Conservation (phyloP, 2,329 filamentous ascomycete genomes). For the Verticillium zaregamsianum region DNA sequence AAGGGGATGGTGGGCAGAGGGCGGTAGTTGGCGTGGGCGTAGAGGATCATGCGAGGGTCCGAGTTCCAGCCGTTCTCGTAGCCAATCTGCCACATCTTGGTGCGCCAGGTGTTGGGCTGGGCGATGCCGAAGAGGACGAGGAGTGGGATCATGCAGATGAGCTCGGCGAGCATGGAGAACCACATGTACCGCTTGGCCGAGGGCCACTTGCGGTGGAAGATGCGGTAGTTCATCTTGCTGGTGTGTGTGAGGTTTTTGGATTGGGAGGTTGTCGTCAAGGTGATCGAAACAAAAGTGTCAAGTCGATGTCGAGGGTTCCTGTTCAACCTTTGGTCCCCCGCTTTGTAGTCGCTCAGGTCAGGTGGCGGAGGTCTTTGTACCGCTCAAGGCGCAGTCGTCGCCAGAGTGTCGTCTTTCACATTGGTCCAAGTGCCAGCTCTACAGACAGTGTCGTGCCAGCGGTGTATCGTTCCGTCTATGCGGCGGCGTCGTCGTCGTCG, state of each 20-base stretch:
- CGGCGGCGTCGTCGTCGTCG: conserved; percentile 5
- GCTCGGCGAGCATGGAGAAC: conserved; percentile 62
- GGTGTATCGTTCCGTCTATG: not conserved
- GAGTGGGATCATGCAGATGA: conserved; percentile 58
- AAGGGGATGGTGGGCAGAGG: conserved; percentile 59
- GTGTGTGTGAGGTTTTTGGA: not conserved
- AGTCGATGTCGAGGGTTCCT: not conserved
- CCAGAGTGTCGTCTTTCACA: not conserved
- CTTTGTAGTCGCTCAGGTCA: not conserved
- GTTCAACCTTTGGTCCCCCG: not conserved
- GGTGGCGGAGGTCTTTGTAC: not conserved
- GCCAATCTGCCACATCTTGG: conserved; percentile 69
- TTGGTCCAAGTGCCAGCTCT: not conserved
- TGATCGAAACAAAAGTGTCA: not conserved
- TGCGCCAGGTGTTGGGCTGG: conserved; percentile 68
- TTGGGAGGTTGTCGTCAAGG: not conserved
- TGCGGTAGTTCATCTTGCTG: conserved; percentile 40
- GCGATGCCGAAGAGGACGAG: conserved; percentile 69
- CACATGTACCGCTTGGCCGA: conserved; percentile 39
- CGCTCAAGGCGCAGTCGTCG: not conserved
- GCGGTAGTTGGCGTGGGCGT: conserved; percentile 68
- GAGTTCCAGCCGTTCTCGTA: conserved; percentile 70
- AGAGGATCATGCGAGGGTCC: conserved; percentile 63
- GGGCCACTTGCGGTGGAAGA: conserved; percentile 57
- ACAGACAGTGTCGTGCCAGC: not conserved